Evolutionary conservation across 768 basidiomycete genomes (phyloP).

Genomic region (Termitomyces sp.): DNA sequence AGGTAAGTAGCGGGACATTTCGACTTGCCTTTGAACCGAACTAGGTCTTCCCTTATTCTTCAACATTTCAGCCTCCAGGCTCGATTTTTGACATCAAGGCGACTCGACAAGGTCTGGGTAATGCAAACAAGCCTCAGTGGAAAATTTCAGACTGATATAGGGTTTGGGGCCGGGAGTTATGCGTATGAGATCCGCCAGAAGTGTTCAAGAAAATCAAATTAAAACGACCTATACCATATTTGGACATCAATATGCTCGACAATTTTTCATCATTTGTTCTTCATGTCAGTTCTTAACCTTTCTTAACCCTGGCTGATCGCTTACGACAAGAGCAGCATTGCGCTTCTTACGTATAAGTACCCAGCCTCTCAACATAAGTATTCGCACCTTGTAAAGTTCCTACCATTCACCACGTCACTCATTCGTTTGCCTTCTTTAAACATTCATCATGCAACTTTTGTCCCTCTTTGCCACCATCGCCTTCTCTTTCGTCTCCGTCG

Average conservation of each 20-base stretch:
- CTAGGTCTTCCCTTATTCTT: not conserved
- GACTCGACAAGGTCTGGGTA: not conserved
- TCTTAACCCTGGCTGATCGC: not conserved
- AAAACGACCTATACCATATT: not conserved
- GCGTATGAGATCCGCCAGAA: not conserved
- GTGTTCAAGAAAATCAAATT: not conserved
- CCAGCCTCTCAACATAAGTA: not conserved
- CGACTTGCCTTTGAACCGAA: not conserved
- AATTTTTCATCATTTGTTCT: constrained; percentile 1
- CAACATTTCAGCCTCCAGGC: not conserved
- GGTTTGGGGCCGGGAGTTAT: no score
- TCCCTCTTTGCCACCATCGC: constrained; percentile 19
- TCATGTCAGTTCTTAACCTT: not conserved
- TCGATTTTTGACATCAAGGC: not conserved
- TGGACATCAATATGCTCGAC: constrained; percentile 7
- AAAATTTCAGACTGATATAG: not conserved
- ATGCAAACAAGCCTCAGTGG: not conserved
- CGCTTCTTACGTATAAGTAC: not conserved
- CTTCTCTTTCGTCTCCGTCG: constrained; percentile 18
- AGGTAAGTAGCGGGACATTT: not conserved
- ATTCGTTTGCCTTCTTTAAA: not conserved
- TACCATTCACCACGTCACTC: not conserved
- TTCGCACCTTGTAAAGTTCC: not conserved
- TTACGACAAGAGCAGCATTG: not conserved
- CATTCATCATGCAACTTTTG: constrained; percentile 15